Percentiles rank a stretch among this genome's conserved stretches.
These are phyloP conservation scores for Mycena capillaripes DNA, from an alignment of 768 basidiomycete genomes.

Conservation along the genomic window DNA sequence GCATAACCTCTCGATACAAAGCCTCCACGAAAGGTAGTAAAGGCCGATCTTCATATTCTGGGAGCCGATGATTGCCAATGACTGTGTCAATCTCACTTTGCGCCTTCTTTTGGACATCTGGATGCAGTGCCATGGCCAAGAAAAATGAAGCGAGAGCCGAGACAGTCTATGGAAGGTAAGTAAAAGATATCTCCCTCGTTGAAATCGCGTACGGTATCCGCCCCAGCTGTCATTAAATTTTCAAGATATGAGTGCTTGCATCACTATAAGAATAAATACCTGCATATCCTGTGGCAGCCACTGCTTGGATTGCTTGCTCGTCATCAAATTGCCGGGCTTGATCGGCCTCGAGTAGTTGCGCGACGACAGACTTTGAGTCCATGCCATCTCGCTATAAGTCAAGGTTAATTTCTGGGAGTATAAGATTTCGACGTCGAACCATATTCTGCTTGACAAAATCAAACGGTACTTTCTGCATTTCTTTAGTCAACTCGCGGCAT, in stretches of 20 bases:
- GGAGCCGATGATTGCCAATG: background rate
- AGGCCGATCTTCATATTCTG: background rate
- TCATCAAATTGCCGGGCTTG: slow-evolving; percentile 13
- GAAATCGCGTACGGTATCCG: slow-evolving; percentile 37
- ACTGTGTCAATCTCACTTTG: background rate
- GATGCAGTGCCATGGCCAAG: slow-evolving; percentile 2
- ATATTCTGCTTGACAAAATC: slow-evolving; percentile 22
- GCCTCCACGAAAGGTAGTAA: slow-evolving; percentile 1
- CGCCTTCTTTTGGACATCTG: background rate
- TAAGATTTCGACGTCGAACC: slow-evolving; percentile 1
- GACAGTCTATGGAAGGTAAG: background rate
- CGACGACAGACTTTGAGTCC: slow-evolving; percentile 23
- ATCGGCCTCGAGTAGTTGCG: slow-evolving; percentile 20
- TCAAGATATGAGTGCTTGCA: background rate
- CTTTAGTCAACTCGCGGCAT: slow-evolving; percentile 6
- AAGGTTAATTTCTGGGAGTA: background rate
- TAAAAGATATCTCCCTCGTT: background rate
- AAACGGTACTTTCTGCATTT: slow-evolving; percentile 28
- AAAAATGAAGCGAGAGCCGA: background rate
- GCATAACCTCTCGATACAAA: background rate
- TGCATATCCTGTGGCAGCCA: slow-evolving; percentile 47
- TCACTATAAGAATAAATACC: slow-evolving; percentile 35
- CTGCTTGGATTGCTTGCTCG: slow-evolving; percentile 43
- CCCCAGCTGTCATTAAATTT: slow-evolving; percentile 19
- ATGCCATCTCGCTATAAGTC: background rate